Evolutionary conservation across 108 stramenopile species (phyloP).

Genomic region (Epipyxis sp.): DNA sequence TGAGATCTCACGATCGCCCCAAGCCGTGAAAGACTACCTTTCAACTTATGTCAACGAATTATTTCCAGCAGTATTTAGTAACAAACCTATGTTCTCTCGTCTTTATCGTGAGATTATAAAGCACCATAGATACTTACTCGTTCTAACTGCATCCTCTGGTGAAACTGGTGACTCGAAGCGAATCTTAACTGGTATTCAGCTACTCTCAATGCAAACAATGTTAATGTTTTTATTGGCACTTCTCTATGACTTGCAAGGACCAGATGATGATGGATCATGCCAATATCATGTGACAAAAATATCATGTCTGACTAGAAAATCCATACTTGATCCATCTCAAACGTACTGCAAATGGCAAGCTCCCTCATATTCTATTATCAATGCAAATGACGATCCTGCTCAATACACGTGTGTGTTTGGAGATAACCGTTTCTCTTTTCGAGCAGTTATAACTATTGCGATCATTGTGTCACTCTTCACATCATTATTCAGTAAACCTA

Average conservation of each 20-base stretch:
- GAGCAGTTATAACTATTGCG: not conserved
- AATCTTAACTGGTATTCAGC: not conserved
- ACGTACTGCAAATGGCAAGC: not conserved
- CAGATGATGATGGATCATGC: slow-evolving; percentile 10
- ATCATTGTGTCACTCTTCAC: not conserved
- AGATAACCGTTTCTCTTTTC: not conserved
- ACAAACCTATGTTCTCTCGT: not conserved
- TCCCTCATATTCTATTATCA: not conserved
- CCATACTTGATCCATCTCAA: not conserved
- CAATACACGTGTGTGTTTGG: not conserved
- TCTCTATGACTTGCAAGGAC: slow-evolving; percentile 4
- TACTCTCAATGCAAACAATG: not conserved
- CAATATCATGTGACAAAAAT: not conserved
- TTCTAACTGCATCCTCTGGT: not conserved
- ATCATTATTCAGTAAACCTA: not conserved
- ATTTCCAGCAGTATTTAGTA: not conserved
- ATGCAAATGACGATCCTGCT: too few species aligned
- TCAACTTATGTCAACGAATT: not conserved
- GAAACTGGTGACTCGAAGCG: too few species aligned
- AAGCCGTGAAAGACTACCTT: too few species aligned
- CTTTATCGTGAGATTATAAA: not conserved
- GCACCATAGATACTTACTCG: not conserved
- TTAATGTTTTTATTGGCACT: not conserved
- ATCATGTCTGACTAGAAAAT: not conserved
- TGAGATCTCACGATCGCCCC: too few species aligned